Evolutionary conservation across 2,329 filamentous ascomycete genomes (phyloP).

Genomic region (Pseudophaeomoniella oleicola): DNA sequence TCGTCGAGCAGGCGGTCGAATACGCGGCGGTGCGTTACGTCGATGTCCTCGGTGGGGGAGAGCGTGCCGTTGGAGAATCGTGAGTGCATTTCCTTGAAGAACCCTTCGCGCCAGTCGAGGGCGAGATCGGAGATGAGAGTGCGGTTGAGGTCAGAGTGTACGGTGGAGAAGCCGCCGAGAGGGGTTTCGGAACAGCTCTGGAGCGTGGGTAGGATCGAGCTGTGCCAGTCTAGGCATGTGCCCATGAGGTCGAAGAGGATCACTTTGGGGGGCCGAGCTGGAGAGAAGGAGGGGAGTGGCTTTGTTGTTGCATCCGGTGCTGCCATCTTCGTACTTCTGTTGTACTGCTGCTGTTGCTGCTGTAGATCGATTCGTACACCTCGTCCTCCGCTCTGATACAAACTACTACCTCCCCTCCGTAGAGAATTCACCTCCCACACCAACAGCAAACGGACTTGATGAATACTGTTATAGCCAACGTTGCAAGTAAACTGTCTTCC

Average conservation of each 20-base stretch:
- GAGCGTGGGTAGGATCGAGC: background rate
- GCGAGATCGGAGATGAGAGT: slow-evolving; percentile 25
- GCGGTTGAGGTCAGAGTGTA: slow-evolving; percentile 20
- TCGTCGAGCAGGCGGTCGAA: slow-evolving; percentile 23
- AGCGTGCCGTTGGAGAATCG: slow-evolving; percentile 20
- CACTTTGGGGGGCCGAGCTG: slow-evolving; percentile 18
- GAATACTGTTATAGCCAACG: too few species aligned
- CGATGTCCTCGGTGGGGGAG: slow-evolving; percentile 33
- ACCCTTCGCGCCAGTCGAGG: slow-evolving; percentile 35
- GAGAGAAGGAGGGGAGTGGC: too few species aligned
- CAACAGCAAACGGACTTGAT: too few species aligned
- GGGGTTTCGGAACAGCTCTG: background rate
- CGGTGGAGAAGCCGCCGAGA: slow-evolving; percentile 17
- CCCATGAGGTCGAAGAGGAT: slow-evolving; percentile 46
- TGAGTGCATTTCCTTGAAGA: slow-evolving; percentile 30
- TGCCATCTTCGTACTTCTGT: too few species aligned
- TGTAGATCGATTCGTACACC: too few species aligned
- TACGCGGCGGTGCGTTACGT: slow-evolving; percentile 30
- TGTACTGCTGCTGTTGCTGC: too few species aligned
- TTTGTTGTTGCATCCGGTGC: too few species aligned
- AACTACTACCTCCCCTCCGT: too few species aligned
- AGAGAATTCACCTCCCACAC: too few species aligned
- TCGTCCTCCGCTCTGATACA: too few species aligned
- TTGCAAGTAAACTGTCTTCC: too few species aligned
- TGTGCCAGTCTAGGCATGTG: slow-evolving; percentile 42